Evolutionary conservation across 108 stramenopile species (phyloP).

Genomic region (Pseudonitzschia multiseries): DNA sequence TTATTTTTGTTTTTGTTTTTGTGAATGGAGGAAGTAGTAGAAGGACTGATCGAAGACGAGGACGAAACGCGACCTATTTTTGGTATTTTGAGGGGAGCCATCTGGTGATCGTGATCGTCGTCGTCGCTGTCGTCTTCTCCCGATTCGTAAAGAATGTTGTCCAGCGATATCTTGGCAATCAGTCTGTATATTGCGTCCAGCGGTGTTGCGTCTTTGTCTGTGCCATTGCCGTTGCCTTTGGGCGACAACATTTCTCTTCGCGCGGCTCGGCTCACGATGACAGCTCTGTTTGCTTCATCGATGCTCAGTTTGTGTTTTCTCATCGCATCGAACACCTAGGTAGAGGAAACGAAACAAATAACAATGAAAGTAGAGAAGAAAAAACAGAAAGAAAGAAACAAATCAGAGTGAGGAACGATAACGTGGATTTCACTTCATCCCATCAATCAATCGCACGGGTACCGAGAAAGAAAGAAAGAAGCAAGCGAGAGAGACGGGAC

Average conservation of each 20-base stretch:
- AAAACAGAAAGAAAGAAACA: neutral
- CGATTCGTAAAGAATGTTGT: slow-evolving; percentile 25
- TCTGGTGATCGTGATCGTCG: slow-evolving; percentile 6
- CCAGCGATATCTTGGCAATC: slow-evolving; percentile 40
- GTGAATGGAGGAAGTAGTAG: slow-evolving; percentile 5
- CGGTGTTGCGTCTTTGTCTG: too few relatives aligned
- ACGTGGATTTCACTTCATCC: too few relatives aligned
- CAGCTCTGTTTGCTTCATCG: slow-evolving; percentile 58
- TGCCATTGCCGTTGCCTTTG: too few relatives aligned
- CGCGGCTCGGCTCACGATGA: slow-evolving; percentile 57
- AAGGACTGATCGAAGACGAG: neutral
- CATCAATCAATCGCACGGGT: too few relatives aligned
- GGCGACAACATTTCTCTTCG: slow-evolving; percentile 23
- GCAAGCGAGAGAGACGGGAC: too few relatives aligned
- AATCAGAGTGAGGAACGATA: too few relatives aligned
- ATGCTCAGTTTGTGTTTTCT: slow-evolving; percentile 44
- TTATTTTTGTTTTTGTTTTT: too few relatives aligned
- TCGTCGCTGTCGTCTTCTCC: slow-evolving; percentile 14
- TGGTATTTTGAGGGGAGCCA: neutral
- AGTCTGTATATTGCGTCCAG: slow-evolving; percentile 52
- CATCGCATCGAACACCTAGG: slow-evolving; percentile 65
- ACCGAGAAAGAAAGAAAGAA: too few relatives aligned
- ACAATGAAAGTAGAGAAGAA: neutral
- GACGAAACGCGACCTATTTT: neutral
- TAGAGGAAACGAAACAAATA: neutral